These are phyloP conservation scores for Cicer arietinum DNA, from an alignment of 306 rosid genomes.

Conservation along the genomic window DNA sequence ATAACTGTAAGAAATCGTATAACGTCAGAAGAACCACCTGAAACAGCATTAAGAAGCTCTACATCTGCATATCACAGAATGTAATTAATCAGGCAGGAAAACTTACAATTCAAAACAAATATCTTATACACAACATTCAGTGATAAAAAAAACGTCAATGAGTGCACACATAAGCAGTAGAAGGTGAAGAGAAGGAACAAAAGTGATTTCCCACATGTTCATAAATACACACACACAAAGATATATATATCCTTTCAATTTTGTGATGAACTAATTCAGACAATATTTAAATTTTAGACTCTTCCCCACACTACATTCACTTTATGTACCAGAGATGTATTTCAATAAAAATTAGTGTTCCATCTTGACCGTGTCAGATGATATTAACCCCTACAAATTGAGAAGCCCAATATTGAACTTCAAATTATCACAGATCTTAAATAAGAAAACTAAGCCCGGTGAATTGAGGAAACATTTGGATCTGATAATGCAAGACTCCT, in stretches of 20 bases:
- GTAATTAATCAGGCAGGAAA: conserved; percentile 45
- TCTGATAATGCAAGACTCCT: conserved; percentile 15
- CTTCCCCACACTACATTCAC: background rate
- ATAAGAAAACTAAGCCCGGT: conserved; percentile 25
- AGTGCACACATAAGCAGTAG: conserved; percentile 28
- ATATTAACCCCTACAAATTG: conserved; percentile 17
- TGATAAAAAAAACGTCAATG: background rate
- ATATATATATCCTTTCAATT: conserved; percentile 7
- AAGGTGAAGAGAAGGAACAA: conserved; percentile 9
- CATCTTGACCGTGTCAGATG: conserved; percentile 17
- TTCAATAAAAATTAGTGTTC: conserved; percentile 9
- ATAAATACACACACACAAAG: background rate
- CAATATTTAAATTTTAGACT: conserved; percentile 23
- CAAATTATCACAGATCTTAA: conserved; percentile 10
- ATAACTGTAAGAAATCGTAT: conserved; percentile 79
- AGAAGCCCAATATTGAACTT: conserved; percentile 19
- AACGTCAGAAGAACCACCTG: conserved; percentile 77
- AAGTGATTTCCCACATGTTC: conserved; percentile 26
- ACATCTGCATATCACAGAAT: conserved; percentile 66
- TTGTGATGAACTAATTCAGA: conserved; percentile 19
- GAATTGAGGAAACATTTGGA: conserved; percentile 28
- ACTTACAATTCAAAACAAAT: conserved; percentile 26
- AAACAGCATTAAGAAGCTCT: conserved; percentile 72
- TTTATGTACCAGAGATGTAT: background rate
- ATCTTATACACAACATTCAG: conserved; percentile 32